Percentiles rank a stretch among this genome's conserved stretches.
These are phyloP conservation scores for Exophiala calicioides DNA, from an alignment of 2,329 filamentous ascomycete species.

Conservation along the genomic window DNA sequence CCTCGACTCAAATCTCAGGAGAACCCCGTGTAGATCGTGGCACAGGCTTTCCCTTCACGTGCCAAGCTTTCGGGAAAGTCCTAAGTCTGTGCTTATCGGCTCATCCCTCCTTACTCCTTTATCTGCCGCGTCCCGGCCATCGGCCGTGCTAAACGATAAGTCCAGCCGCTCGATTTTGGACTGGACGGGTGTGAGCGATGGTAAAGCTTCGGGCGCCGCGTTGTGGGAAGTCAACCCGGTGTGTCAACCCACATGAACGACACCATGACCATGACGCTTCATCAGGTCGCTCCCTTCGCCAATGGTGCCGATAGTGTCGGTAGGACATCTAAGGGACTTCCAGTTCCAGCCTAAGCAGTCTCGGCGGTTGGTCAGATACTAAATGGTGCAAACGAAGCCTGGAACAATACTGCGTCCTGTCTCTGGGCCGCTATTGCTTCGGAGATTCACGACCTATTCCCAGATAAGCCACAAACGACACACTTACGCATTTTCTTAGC, in stretches of 20 bases:
- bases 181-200: no score
- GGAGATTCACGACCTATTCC: constrained; percentile 12
- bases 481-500: not conserved
- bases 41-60: not conserved
- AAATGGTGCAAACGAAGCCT: constrained; percentile 4
- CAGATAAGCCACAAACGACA: constrained; percentile 11
- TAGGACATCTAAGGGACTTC: no score
- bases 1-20: no score
- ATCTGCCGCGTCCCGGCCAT: not conserved
- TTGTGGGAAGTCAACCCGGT: no score
- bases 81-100: constrained; percentile 3
- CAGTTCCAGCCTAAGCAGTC: not conserved
- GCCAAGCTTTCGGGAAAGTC: constrained; percentile 2
- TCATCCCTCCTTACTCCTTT: constrained; percentile 1
- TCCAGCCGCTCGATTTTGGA: no score
- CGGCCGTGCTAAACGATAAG: constrained; percentile 1
- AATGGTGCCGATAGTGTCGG: no score
- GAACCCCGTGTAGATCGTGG: no score
- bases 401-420: constrained; percentile 4
- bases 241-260: no score
- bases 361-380: not conserved
- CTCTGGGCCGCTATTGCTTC: constrained; percentile 1
- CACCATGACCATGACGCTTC: no score
- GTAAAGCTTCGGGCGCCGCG: no score
- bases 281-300: no score